Base-by-base conservation (phyloP, 495 filamentous ascomycete species). In the Penicillium canescens region DNA sequence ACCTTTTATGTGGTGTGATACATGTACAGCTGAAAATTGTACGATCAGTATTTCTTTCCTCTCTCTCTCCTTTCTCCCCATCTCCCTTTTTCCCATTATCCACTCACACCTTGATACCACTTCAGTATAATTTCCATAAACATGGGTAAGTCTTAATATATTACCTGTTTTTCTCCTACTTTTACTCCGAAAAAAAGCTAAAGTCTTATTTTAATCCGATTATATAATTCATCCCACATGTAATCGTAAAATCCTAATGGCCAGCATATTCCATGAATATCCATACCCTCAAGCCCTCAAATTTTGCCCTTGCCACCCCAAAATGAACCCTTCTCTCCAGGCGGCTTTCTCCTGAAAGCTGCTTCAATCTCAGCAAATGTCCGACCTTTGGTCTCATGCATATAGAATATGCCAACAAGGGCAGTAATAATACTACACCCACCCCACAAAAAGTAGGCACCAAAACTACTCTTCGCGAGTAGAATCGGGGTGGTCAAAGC, bases 401-500 rank as follows among this genome's bases (percentile, higher is more conserved):
- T 87, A 41, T 69, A 82, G 0, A 76, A 33, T 4, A 69, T 63
- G 43, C 81, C 79, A 0, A 86, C 74, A 11, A 70, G 34, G 0
- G 77, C 74, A 0, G 82, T 82, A 23, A 77, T 51, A 12, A 83
- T 47, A 2, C 77, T 65, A 39, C 69, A 74, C 7, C 72, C 66
- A 20, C 81, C 85, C 52, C 83, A 87, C 8, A 87, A 61, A 45
- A 87, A 87, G 59, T 87, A 87, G 0, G 79, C 77, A 1, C 81
- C 83, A 37, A 65, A 86, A 6, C 72, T 74, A 6, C 76, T 82
- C 5, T 73, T 74, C 0, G 78, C 77, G 12, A 89, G 68, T 13
- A 90, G 68, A 7, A 87, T 77, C 0, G 86, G 86, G 0, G 85
- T 85, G 4, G 78, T 76, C 44, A 88, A 74, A 1, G 85, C 86